phyloP scores from a whole-genome alignment of 495 filamentous ascomycete species.

The Pseudotulostoma volvatum region DNA sequence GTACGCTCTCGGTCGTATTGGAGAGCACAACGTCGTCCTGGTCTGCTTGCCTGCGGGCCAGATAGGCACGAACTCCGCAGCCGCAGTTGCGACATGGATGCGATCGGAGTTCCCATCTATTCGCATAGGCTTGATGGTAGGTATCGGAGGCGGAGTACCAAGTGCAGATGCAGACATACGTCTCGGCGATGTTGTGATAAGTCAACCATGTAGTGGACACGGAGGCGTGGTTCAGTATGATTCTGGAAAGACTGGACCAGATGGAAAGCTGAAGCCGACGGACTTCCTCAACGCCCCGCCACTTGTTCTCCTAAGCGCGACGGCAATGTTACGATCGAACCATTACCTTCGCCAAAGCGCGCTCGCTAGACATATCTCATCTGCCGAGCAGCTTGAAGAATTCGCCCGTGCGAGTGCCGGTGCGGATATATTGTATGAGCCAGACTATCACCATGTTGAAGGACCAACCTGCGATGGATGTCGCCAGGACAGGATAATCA shows the following conservation, averaged over 20 bases:
- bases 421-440: slow-evolving; percentile 9
- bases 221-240: slow-evolving; percentile 10
- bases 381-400: slow-evolving; percentile 3
- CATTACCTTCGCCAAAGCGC: neutral
- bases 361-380: slow-evolving; percentile 3
- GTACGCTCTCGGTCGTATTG: slow-evolving; percentile 12
- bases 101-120: slow-evolving; percentile 12
- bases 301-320: slow-evolving; percentile 6
- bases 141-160: slow-evolving; percentile 15
- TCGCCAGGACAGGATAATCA: slow-evolving; percentile 2
- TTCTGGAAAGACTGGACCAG: slow-evolving; percentile 1
- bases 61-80: slow-evolving; percentile 14
- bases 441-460: slow-evolving; percentile 6
- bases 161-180: slow-evolving; percentile 8
- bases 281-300: slow-evolving; percentile 11
- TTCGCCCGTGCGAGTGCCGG: slow-evolving; percentile 1
- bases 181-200: slow-evolving; percentile 14
- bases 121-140: slow-evolving; percentile 8
- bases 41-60: slow-evolving; percentile 6
- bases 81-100: slow-evolving; percentile 8
- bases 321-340: slow-evolving; percentile 6
- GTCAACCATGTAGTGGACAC: slow-evolving; percentile 2
- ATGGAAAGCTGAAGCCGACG: slow-evolving; percentile 7
- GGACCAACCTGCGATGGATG: slow-evolving; percentile 7
- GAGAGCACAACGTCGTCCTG: slow-evolving; percentile 16